Evolutionary conservation across 768 basidiomycete genomes (phyloP), one percentile per base, ranked within the genome.

Genomic region (Boletus vinaceobasis): DNA sequence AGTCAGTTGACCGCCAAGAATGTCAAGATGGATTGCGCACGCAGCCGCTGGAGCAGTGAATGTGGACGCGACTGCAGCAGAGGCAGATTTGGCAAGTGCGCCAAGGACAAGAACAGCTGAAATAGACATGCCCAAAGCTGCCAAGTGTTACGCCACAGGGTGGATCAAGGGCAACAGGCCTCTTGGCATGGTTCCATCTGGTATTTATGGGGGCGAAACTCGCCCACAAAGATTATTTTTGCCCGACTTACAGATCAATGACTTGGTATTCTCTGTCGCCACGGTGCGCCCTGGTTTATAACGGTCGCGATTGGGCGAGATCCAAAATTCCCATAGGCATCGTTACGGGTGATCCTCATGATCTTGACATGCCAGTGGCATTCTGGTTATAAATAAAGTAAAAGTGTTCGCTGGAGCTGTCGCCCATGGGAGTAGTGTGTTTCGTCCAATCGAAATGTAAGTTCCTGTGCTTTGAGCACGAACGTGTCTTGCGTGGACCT

Each of bases 11-110:
- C 44, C 36, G 27, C 38, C 21, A 27, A 48, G 32, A 38, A 48
- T 11, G 40, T 27, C 15, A 56, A 39, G 36, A 38, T 21, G 15
- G 23, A 23, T 23, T 23, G 4, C 23, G 4, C 39, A 67, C 62
- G 60, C 60, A 15, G 65, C 52, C 27, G 65, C 65, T 17, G 60
- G 60, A 14, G 60, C 32, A 10, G 65, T 66, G 42, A 62, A 66
- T 4, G 58, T 58, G n/a, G 57, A 19, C 6, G 58, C 62, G n/a
- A 63, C 51, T 42, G 58, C 58, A 9, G 62, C 65, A 49, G 48
- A 56, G 47, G 50, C 52, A 8, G 49, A 36, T 36, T 38, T 54
- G 48, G 57, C 52, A 26, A 65, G 58, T 19, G 57, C 57, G 27
- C 49, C 53, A 26, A 66, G 53, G 29, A 56, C 42, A 45, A 67